Conservation (phyloP, 1,284 basidiomycete genomes). For the Trichosporon coremiiforme region DNA sequence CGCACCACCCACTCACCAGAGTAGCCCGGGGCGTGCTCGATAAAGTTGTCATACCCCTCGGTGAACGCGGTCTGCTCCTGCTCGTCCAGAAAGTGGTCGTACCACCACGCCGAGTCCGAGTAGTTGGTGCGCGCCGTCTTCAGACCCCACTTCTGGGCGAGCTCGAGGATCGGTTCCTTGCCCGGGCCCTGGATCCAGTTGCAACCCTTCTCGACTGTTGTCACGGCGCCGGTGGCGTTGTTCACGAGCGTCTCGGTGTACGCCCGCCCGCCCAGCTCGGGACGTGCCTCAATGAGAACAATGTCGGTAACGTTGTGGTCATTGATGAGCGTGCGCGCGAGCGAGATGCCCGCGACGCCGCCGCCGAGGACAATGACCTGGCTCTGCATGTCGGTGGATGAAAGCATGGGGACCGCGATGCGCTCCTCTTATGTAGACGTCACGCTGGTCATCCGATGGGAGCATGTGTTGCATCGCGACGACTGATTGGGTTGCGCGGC, state of each 20-base stretch:
- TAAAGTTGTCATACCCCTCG: slow-evolving; percentile 27
- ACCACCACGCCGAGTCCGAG: slow-evolving; percentile 28
- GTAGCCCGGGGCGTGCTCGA: slow-evolving; percentile 29
- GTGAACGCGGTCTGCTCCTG: slow-evolving; percentile 25
- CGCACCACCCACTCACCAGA: slow-evolving; percentile 23
- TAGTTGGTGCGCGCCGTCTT: slow-evolving; percentile 51
- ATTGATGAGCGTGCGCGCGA: slow-evolving; percentile 65
- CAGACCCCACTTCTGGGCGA: slow-evolving; percentile 65
- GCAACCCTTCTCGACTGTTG: slow-evolving; percentile 65
- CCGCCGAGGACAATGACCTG: slow-evolving; percentile 64
- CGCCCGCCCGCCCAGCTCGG: slow-evolving; percentile 67
- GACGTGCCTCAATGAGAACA: slow-evolving; percentile 64
- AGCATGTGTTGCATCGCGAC: background rate
- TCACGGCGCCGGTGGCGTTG: slow-evolving; percentile 40
- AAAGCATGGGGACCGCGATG: background rate
- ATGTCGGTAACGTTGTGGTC: slow-evolving; percentile 64
- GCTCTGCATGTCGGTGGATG: background rate
- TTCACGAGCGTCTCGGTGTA: slow-evolving; percentile 57
- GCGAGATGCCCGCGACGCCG: slow-evolving; percentile 68
- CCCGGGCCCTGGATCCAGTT: slow-evolving; percentile 70
- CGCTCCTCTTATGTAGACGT: background rate
- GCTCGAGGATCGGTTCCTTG: slow-evolving; percentile 54
- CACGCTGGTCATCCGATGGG: slow-evolving; percentile 3
- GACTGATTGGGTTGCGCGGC: background rate
- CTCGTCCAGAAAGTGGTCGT: slow-evolving; percentile 26